A percentile compares a stretch with the other conserved stretches of the same genome.
phyloP scores from a whole-genome alignment of 2,329 filamentous ascomycete species.

The Trichoderma gracile region DNA sequence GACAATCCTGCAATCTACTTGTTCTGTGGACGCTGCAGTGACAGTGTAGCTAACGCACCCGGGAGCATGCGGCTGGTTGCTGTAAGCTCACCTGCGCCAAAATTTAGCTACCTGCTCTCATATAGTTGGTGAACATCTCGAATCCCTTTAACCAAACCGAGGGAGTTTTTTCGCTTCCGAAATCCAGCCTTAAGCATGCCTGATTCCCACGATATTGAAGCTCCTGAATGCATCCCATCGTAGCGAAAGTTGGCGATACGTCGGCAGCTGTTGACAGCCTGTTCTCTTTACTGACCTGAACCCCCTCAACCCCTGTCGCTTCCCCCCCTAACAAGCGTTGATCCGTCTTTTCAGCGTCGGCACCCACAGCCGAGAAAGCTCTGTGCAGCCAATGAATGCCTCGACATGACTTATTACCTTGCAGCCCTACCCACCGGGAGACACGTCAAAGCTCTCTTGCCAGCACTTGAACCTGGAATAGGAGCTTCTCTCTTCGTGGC shows the following conservation, averaged over 20 bases:
- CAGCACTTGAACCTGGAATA: not conserved
- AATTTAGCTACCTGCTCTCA: too few relatives aligned
- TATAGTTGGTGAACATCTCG: too few relatives aligned
- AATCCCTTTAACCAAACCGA: too few relatives aligned
- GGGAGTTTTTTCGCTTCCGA: too few relatives aligned
- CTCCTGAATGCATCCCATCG: not conserved
- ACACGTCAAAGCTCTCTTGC: constrained; percentile 6
- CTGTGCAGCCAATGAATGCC: constrained; percentile 6
- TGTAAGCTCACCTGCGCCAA: too few relatives aligned
- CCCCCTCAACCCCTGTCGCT: not conserved
- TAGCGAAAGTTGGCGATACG: not conserved
- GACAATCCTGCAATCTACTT: too few relatives aligned
- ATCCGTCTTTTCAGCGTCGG: constrained; percentile 2
- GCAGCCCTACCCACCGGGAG: constrained; percentile 21
- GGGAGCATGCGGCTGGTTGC: too few relatives aligned
- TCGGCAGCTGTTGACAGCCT: not conserved
- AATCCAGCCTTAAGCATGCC: not conserved
- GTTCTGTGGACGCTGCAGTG: too few relatives aligned
- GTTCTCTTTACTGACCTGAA: not conserved
- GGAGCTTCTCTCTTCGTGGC: not conserved
- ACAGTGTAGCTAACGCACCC: too few relatives aligned
- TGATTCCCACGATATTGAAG: not conserved
- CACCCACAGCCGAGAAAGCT: constrained; percentile 11
- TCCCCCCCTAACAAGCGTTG: not conserved
- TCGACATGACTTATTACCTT: not conserved